phyloP scores from a whole-genome alignment of 805 yeast species.

The Yamadazyma ubonensis region DNA sequence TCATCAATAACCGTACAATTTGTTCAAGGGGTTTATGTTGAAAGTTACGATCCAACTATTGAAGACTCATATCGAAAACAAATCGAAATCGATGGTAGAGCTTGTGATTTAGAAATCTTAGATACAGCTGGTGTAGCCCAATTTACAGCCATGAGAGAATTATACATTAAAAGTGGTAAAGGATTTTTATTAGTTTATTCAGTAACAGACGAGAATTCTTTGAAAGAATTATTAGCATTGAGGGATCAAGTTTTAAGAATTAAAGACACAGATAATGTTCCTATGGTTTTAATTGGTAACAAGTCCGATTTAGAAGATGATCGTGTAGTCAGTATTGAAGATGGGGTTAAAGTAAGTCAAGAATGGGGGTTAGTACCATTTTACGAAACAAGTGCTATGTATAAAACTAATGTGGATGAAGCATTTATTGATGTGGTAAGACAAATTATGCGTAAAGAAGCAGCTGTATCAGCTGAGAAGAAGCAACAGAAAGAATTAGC shows the following conservation, averaged over 20 bases:
- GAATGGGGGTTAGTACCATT: slow-evolving; percentile 90
- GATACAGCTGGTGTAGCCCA: slow-evolving; percentile 76
- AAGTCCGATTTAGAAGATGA: slow-evolving; percentile 81
- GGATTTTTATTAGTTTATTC: slow-evolving; percentile 63
- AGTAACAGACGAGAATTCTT: slow-evolving; percentile 60
- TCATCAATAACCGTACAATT: slow-evolving; percentile 91
- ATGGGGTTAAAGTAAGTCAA: slow-evolving; percentile 79
- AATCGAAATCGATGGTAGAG: slow-evolving; percentile 82
- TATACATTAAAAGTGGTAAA: slow-evolving; percentile 82
- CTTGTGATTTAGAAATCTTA: slow-evolving; percentile 73
- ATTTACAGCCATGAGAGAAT: slow-evolving; percentile 92
- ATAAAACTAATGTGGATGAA: slow-evolving; percentile 84
- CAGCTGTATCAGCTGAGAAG: slow-evolving; percentile 43
- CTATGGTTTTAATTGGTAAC: slow-evolving; percentile 89
- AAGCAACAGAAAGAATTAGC: slow-evolving; percentile 43
- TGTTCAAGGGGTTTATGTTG: slow-evolving; percentile 86
- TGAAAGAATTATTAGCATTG: slow-evolving; percentile 73
- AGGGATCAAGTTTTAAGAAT: slow-evolving; percentile 82
- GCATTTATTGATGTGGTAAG: slow-evolving; percentile 86
- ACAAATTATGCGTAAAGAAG: slow-evolving; percentile 80
- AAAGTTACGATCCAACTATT: slow-evolving; percentile 93
- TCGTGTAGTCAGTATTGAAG: slow-evolving; percentile 73
- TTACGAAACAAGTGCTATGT: slow-evolving; percentile 91
- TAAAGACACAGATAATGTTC: slow-evolving; percentile 73
- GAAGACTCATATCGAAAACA: slow-evolving; percentile 94